Conservation (phyloP, 2,329 filamentous ascomycete genomes). For the Botrytis sinoallii region DNA sequence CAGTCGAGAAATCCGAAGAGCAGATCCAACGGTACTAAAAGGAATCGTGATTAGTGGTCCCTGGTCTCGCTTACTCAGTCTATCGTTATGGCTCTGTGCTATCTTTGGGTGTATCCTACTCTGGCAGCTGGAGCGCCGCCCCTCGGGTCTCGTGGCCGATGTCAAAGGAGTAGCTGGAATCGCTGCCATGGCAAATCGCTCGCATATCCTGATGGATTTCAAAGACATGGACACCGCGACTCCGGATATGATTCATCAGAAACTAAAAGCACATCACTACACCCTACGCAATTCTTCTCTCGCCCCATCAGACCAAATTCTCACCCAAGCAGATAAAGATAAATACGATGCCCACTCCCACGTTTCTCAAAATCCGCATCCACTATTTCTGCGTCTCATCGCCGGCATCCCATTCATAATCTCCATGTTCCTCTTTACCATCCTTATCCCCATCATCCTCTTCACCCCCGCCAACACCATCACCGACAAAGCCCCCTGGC, state of each 20-base stretch:
- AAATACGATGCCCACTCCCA: conserved; percentile 50
- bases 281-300: conserved; percentile 68
- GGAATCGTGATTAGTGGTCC: conserved; percentile 52
- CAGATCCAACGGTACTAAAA: conserved; percentile 47
- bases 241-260: conserved; percentile 64
- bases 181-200: conserved; percentile 71
- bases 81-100: conserved; percentile 55
- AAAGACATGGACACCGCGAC: conserved; percentile 66
- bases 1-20: conserved; percentile 45
- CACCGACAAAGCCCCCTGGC: conserved; percentile 61
- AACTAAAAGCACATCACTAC: conserved; percentile 64
- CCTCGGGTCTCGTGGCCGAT: conserved; percentile 64
- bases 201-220: conserved; percentile 72
- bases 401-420: conserved; percentile 60
- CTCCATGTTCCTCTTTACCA: conserved; percentile 54
- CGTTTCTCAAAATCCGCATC: conserved; percentile 58
- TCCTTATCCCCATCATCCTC: conserved; percentile 58
- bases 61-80: conserved; percentile 61
- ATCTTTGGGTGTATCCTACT: conserved; percentile 56
- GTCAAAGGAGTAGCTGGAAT: conserved; percentile 72
- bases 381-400: conserved; percentile 61
- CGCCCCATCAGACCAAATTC: conserved; percentile 57
- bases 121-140: conserved; percentile 58
- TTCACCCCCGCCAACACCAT: conserved; percentile 54
- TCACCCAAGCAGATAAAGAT: conserved; percentile 44